phyloP scores from a whole-genome alignment of 768 basidiomycete genomes.

The Suillus spraguei region DNA sequence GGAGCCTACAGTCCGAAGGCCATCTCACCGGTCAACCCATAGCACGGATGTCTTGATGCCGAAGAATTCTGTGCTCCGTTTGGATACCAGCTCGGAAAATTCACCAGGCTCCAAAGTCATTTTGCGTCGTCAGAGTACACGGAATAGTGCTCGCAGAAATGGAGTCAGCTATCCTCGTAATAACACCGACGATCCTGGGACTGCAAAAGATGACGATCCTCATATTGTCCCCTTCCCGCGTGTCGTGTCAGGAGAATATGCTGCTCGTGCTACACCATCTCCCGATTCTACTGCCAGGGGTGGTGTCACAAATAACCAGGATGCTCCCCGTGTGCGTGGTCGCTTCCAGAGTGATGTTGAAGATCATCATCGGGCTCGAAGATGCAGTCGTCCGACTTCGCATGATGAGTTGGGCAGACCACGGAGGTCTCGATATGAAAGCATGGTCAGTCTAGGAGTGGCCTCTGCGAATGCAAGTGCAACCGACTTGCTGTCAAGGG shows the following conservation, averaged over 20 bases:
- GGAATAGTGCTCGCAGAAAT: slow-evolving; percentile 47
- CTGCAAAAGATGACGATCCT: slow-evolving; percentile 37
- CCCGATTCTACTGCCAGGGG: slow-evolving; percentile 35
- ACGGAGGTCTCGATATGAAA: slow-evolving; percentile 67
- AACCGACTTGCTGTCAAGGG: slow-evolving; percentile 65
- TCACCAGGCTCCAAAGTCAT: slow-evolving; percentile 45
- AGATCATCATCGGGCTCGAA: slow-evolving; percentile 49
- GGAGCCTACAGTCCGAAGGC: slow-evolving; percentile 52
- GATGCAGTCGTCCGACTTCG: slow-evolving; percentile 63
- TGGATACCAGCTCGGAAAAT: slow-evolving; percentile 64
- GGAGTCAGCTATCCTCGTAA: slow-evolving; percentile 48
- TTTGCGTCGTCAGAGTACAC: slow-evolving; percentile 61
- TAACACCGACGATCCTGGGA: slow-evolving; percentile 35
- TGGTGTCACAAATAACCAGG: slow-evolving; percentile 37
- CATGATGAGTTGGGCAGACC: slow-evolving; percentile 67
- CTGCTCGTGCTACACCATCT: slow-evolving; percentile 36
- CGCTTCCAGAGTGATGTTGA: slow-evolving; percentile 79
- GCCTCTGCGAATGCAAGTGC: slow-evolving; percentile 54
- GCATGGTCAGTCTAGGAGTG: slow-evolving; percentile 65
- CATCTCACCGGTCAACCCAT: slow-evolving; percentile 65
- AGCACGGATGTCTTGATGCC: slow-evolving; percentile 61
- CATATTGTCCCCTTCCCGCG: slow-evolving; percentile 67
- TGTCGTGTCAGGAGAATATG: slow-evolving; percentile 54
- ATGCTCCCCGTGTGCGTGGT: slow-evolving; percentile 47
- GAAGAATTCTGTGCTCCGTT: slow-evolving; percentile 47